Evolutionary conservation across 208 protist species (phyloP), one percentile per base, ranked within the genome.

Genomic region (Leishmania lainsoni): DNA sequence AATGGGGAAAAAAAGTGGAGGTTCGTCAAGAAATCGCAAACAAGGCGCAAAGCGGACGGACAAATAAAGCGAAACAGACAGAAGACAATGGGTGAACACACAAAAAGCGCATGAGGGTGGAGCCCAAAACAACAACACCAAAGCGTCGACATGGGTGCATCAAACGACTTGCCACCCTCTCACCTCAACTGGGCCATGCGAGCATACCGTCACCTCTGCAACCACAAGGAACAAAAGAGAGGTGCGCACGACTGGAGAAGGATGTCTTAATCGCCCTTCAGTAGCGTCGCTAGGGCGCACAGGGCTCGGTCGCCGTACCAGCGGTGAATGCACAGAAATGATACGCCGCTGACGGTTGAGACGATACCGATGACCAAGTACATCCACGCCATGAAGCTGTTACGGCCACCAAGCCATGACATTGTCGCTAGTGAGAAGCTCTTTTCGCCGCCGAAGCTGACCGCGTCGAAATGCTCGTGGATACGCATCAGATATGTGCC

Each of bases 381-480:
- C 54, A 97, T 92, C 71, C 85, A 92, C 10, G 95, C 92, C 39
- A 99, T 93, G 75, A 98, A 98, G n/a, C 76, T 81, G 83, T 99
- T 99, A 45, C 92, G 94, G 29, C 99, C 99, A 45, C 99, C 99
- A 10, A 99, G 87, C 93, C 95, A 99, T 61, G 96, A 97, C 10
- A 95, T 83, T 17, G 95, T 99, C 6, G 97, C 93, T 17, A 99
- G 73, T 0, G 99, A 92, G 70, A 99, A 95, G 59, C 82, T 91
- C 88, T 99, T 99, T 66, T 90, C 92, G 12, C 99, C 99, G 42
- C 90, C 79, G 87, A 99, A 99, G 49, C 86, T 78, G 10, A 71
- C 51, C 16, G 98, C 94, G 70, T 98, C 93, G 85, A 95, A 99
- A 79, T 95, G 92, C 78, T 99, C 95, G 32, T 89, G 72, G 39